A percentile compares a stretch with the other conserved stretches of the same genome.
These are phyloP conservation scores for Emmonsiellopsis sp. DNA, from an alignment of 2,329 filamentous ascomycete species.

Conservation along the genomic window DNA sequence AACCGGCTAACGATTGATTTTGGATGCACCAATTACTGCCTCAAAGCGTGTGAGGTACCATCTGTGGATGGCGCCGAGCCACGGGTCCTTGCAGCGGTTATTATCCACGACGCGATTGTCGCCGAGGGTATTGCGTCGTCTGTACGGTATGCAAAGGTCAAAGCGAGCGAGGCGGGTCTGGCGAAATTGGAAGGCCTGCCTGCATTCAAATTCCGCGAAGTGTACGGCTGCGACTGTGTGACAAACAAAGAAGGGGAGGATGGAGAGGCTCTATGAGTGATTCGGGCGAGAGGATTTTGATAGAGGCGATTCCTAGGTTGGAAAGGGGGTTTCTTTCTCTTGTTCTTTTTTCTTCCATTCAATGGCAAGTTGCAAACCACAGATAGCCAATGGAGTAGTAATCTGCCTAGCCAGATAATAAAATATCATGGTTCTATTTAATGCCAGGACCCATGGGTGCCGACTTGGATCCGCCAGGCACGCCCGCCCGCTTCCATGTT, in stretches of 20 bases:
- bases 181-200: constrained; percentile 39
- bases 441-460: too few species aligned
- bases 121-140: constrained; percentile 53
- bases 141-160: constrained; percentile 62
- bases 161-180: constrained; percentile 34
- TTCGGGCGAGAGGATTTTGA: neutral
- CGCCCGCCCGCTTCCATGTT: neutral
- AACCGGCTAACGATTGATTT: constrained; percentile 55
- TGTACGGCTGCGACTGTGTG: constrained; percentile 56
- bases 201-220: constrained; percentile 48
- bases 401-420: neutral
- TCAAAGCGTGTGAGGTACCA: constrained; percentile 38
- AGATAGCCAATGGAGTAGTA: too few species aligned
- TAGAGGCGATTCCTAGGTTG: neutral
- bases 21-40: constrained; percentile 51
- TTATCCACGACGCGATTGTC: constrained; percentile 65
- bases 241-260: constrained; percentile 8
- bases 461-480: neutral
- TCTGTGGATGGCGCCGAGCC: constrained; percentile 35
- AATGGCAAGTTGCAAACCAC: too few species aligned
- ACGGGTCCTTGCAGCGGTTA: constrained; percentile 57
- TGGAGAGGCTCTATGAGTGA: neutral
- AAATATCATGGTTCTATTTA: neutral
- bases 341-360: too few species aligned
- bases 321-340: neutral